Conservation (phyloP, 805 yeast genomes). For the Kuraishia borneana region DNA sequence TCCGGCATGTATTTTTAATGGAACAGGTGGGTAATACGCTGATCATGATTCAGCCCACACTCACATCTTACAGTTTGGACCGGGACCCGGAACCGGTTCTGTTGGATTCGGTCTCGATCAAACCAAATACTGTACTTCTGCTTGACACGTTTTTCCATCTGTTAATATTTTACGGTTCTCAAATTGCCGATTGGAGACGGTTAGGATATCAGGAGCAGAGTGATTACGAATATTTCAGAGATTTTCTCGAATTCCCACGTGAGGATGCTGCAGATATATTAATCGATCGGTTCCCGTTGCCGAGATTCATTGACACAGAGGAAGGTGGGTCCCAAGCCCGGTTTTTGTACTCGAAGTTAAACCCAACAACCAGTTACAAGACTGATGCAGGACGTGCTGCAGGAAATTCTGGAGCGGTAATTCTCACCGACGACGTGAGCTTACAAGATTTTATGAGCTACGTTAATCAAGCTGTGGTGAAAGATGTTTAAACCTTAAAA, state of each 20-base stretch:
- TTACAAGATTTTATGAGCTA: slow-evolving; percentile 47
- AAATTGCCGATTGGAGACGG: slow-evolving; percentile 57
- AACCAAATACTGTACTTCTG: slow-evolving; percentile 43
- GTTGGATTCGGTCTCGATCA: slow-evolving; percentile 51
- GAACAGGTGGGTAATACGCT: slow-evolving; percentile 52
- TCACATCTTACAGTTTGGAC: slow-evolving; percentile 46
- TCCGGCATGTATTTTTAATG: slow-evolving; percentile 48
- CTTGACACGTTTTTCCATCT: slow-evolving; percentile 64
- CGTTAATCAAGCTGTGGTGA: slow-evolving; percentile 25
- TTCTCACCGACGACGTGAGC: slow-evolving; percentile 50
- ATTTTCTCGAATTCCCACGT: slow-evolving; percentile 50
- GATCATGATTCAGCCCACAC: slow-evolving; percentile 61
- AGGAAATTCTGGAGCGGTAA: slow-evolving; percentile 21
- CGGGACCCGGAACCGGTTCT: slow-evolving; percentile 53
- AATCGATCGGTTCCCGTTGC: slow-evolving; percentile 59
- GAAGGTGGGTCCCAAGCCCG: slow-evolving; percentile 73
- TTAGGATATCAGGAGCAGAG: slow-evolving; percentile 51
- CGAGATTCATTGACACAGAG: slow-evolving; percentile 62
- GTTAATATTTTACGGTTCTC: slow-evolving; percentile 54
- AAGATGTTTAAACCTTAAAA: slow-evolving; percentile 6
- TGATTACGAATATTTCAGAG: slow-evolving; percentile 48
- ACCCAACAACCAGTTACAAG: slow-evolving; percentile 52
- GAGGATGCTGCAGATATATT: slow-evolving; percentile 54
- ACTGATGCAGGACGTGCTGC: slow-evolving; percentile 15
- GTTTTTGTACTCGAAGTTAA: slow-evolving; percentile 56